A percentile compares a stretch with the other conserved stretches of the same genome.
Evolutionary conservation across 495 filamentous ascomycete species (phyloP).

Genomic region (Talaromyces stipitatus): DNA sequence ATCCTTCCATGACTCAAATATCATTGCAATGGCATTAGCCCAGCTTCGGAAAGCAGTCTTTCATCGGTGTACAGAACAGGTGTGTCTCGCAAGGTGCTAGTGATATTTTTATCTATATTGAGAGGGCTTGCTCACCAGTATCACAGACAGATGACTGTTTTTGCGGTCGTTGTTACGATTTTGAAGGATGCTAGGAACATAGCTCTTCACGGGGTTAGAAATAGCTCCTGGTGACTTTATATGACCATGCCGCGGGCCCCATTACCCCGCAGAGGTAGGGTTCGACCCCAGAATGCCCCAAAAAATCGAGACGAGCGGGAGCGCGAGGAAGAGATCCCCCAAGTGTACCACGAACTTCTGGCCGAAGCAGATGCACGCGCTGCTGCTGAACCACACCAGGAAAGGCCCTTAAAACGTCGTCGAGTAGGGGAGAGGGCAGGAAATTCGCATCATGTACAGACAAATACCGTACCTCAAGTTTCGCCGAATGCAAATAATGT

Average conservation of each 20-base stretch:
- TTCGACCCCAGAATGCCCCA: constrained; percentile 8
- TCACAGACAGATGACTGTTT: background rate
- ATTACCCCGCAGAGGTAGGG: constrained; percentile 8
- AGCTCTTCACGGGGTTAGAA: background rate
- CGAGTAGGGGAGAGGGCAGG: constrained; percentile 25
- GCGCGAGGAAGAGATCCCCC: constrained; percentile 29
- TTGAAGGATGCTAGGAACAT: background rate
- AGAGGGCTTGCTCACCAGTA: background rate
- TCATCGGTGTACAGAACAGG: background rate
- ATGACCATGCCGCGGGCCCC: background rate
- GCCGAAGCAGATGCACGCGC: constrained; percentile 48
- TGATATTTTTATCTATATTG: background rate
- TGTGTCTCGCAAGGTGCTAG: background rate
- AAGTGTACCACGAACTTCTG: constrained; percentile 62
- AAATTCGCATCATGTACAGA: constrained; percentile 8
- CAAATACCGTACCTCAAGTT: constrained; percentile 9
- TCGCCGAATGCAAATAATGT: background rate
- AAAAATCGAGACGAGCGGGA: constrained; percentile 4
- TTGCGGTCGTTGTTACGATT: background rate
- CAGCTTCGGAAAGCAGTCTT: background rate
- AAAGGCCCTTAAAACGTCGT: constrained; percentile 37
- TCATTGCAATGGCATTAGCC: background rate
- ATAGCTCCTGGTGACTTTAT: background rate
- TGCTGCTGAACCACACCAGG: constrained; percentile 18
- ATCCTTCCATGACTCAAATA: background rate